Base-by-base conservation (phyloP, 495 filamentous ascomycete genomes). In the Podospora fimiseda region DNA sequence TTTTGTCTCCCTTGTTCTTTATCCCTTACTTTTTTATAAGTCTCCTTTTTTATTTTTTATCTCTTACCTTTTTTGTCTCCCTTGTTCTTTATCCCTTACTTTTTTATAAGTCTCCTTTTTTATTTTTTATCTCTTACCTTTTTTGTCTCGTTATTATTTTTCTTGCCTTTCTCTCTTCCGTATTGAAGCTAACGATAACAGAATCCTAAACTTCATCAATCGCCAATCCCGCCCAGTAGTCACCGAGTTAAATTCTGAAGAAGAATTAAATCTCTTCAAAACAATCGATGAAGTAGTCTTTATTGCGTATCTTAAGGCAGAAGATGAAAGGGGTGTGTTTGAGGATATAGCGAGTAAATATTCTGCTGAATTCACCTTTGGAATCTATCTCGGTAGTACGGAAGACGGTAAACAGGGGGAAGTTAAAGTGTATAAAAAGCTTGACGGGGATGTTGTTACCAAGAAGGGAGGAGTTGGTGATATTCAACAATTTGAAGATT, bases 321-420 rank as follows among this genome's bases (percentile, higher is more conserved):
- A 50, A 8, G 41, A 37, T 9, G 58, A 44, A 1, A 51, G 39
- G 14, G 39, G 44, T 11, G 42, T 44, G 21, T 71, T 70, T 44
- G 46, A 52, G 1, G 50, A 54, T 6, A 58, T 69, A 3, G 73
- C 72, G 0, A 19, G 14, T 27, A 38, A 53, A n/a, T 67, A 71
- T 30, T 53, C 62, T 18, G 59, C 66, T 15, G 64, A 68, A 50
- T 74, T 70, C 48, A 60, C 61, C 0, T 76, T 78, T 41, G 74
- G 68, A 0, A 43, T 64, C 14, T 56, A 59, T 2, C 55, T 51
- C 1, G 68, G 72, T 19, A 9, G 46, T 0, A 22, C 30, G 7
- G 51, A 63, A 22, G 58, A 63, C 4, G 20, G 33, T 2, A 38
- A 43, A 18, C 44, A 59, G 23, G 53, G 43, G 5, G 16, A 41